Evolutionary conservation across 805 yeast genomes (phyloP).

Genomic region (Pichia paraexigua): DNA sequence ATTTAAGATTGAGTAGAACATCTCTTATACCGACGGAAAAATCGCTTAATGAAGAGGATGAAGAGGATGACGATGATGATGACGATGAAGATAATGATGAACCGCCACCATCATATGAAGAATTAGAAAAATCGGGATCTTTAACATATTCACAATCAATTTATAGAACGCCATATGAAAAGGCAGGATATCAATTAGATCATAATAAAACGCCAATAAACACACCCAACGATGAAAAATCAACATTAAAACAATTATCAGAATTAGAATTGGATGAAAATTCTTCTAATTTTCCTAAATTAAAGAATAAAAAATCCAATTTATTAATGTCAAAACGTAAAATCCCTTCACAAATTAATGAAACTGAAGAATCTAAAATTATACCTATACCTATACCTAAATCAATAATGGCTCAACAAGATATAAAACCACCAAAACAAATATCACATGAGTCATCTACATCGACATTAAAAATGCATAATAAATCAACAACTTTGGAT

Average conservation of each 20-base stretch:
- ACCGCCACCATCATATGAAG: conserved; percentile 29
- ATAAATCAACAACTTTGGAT: conserved; percentile 1
- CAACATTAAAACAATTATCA: conserved; percentile 2
- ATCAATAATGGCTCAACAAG: not conserved
- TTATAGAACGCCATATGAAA: conserved; percentile 30
- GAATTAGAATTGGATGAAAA: not conserved
- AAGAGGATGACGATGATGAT: conserved; percentile 7
- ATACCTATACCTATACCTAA: not conserved
- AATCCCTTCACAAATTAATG: conserved; percentile 19
- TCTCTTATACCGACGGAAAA: conserved; percentile 22
- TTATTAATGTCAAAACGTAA: conserved; percentile 15
- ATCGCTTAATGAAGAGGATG: conserved; percentile 2
- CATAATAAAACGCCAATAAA: conserved; percentile 14
- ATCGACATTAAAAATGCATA: not conserved
- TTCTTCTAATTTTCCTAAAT: not conserved
- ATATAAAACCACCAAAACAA: not conserved
- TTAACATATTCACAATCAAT: conserved; percentile 28
- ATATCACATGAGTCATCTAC: not conserved
- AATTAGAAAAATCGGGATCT: conserved; percentile 27
- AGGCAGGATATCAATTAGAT: conserved; percentile 28
- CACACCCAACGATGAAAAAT: conserved; percentile 5
- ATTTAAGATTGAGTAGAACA: conserved; percentile 15
- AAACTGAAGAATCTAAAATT: not conserved
- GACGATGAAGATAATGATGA: conserved; percentile 11
- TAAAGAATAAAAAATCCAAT: not conserved